These are phyloP conservation scores for Colletotrichum salicis DNA, from an alignment of 2,329 filamentous ascomycete genomes.

Conservation along the genomic window DNA sequence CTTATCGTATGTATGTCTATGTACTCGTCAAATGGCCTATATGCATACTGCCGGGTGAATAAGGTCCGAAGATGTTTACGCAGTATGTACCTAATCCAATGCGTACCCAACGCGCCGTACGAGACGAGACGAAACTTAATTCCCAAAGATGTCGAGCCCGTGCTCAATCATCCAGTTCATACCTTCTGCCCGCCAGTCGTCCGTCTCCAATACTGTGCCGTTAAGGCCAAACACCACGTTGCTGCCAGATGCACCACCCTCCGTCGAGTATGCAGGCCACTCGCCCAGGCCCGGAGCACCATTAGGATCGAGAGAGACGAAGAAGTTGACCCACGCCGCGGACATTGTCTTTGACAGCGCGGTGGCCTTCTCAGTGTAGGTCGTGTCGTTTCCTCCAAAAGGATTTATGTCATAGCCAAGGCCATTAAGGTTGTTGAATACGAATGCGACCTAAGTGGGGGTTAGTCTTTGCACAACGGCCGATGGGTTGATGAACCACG, in stretches of 20 bases:
- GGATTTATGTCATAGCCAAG: slow-evolving; percentile 45
- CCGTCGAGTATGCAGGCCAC: slow-evolving; percentile 43
- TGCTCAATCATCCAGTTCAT: slow-evolving; percentile 45
- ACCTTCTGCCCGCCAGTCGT: slow-evolving; percentile 43
- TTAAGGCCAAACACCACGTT: slow-evolving; percentile 43
- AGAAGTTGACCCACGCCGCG: slow-evolving; percentile 46
- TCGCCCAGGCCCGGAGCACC: slow-evolving; percentile 31
- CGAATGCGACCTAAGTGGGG: slow-evolving; percentile 47
- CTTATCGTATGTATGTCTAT: too few species aligned
- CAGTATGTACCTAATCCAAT: too few species aligned
- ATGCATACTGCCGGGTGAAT: not conserved
- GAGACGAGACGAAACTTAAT: slow-evolving; percentile 33
- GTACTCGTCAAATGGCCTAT: not conserved
- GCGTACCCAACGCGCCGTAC: not conserved
- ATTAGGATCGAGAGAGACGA: slow-evolving; percentile 42
- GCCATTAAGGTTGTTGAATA: slow-evolving; percentile 51
- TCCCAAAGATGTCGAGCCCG: slow-evolving; percentile 42
- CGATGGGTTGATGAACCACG: not conserved
- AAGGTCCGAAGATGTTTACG: not conserved
- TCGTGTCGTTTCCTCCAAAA: slow-evolving; percentile 41
- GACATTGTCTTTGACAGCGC: slow-evolving; percentile 43
- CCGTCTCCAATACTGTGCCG: slow-evolving; percentile 41
- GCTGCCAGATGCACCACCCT: slow-evolving; percentile 37
- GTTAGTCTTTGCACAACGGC: not conserved
- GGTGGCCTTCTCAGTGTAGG: slow-evolving; percentile 40